These are phyloP conservation scores for Starmerella sirachaensis DNA, from an alignment of 805 yeast species.

Conservation along the genomic window DNA sequence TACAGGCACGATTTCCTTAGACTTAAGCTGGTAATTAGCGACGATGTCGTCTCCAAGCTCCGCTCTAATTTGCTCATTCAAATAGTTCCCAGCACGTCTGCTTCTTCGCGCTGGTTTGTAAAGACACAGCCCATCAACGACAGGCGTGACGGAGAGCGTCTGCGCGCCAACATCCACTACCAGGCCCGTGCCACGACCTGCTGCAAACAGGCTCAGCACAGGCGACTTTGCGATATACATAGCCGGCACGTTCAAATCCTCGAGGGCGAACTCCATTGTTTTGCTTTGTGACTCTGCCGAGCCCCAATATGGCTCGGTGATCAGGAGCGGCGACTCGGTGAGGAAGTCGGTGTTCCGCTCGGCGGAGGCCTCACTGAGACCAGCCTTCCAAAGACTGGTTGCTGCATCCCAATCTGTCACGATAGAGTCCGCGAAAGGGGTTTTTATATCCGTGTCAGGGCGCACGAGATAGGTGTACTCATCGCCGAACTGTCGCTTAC, in stretches of 20 bases:
- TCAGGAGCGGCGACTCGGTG: constrained; percentile 58
- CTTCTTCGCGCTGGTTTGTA: constrained; percentile 50
- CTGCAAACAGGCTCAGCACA: constrained; percentile 79
- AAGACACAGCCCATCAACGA: constrained; percentile 23
- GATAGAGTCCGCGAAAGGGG: constrained; percentile 20
- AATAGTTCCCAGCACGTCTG: constrained; percentile 57
- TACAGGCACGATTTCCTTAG: constrained; percentile 30
- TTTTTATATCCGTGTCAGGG: constrained; percentile 11
- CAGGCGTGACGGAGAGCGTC: constrained; percentile 49
- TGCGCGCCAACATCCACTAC: constrained; percentile 83
- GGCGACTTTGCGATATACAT: constrained; percentile 70
- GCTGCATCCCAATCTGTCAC: constrained; percentile 75
- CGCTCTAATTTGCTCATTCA: constrained; percentile 40
- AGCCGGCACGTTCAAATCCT: constrained; percentile 62
- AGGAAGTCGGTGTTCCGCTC: constrained; percentile 24
- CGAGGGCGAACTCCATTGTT: constrained; percentile 61
- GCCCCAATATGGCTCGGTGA: constrained; percentile 86
- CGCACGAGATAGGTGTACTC: constrained; percentile 16
- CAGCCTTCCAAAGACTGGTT: constrained; percentile 54
- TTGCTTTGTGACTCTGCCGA: constrained; percentile 51
- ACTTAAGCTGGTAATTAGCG: constrained; percentile 41
- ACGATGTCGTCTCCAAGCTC: constrained; percentile 32
- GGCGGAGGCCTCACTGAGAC: constrained; percentile 39
- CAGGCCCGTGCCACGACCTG: constrained; percentile 75
- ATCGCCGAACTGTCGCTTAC: constrained; percentile 19